These are phyloP conservation scores for Backusella parvicylindrica DNA, from an alignment of 192 early-diverging fungal species.

Conservation along the genomic window DNA sequence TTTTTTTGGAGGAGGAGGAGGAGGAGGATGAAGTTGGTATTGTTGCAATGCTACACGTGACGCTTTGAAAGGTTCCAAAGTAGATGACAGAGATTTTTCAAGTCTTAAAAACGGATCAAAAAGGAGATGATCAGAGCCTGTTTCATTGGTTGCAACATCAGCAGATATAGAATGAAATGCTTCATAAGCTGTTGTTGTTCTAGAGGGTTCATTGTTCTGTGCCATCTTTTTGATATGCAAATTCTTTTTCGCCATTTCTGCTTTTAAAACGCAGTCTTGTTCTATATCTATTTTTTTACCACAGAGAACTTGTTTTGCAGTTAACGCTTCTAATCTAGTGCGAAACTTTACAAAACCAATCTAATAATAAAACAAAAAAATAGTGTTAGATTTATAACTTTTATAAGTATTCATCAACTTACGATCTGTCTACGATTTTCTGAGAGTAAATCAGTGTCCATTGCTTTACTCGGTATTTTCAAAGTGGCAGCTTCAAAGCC, in stretches of 20 bases:
- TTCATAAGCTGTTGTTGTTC: slow-evolving; percentile 15
- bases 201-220: not conserved
- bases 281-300: slow-evolving; percentile 88
- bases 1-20: not conserved
- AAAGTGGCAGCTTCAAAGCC: slow-evolving; percentile 98
- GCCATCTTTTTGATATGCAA: slow-evolving; percentile 89
- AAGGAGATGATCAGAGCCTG: slow-evolving; percentile 31
- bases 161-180: slow-evolving; percentile 36
- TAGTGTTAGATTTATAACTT: not conserved
- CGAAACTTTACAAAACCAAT: slow-evolving; percentile 99
- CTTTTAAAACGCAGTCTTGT: slow-evolving; percentile 92
- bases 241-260: slow-evolving; percentile 99
- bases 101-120: slow-evolving; percentile 3
- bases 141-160: slow-evolving; percentile 38
- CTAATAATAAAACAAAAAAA: slow-evolving; percentile 35
- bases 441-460: slow-evolving; percentile 47
- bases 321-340: slow-evolving; percentile 82
- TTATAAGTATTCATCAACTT: slow-evolving; percentile 28
- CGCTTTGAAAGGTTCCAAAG: not conserved
- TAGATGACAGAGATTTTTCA: not conserved
- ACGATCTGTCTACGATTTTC: slow-evolving; percentile 85
- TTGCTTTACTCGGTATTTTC: slow-evolving; percentile 78
- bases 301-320: slow-evolving; percentile 85
- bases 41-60: not conserved
- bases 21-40: not conserved